Conservation (phyloP, 2,329 filamentous ascomycete species). For the Thielaviopsis ethacetica region DNA sequence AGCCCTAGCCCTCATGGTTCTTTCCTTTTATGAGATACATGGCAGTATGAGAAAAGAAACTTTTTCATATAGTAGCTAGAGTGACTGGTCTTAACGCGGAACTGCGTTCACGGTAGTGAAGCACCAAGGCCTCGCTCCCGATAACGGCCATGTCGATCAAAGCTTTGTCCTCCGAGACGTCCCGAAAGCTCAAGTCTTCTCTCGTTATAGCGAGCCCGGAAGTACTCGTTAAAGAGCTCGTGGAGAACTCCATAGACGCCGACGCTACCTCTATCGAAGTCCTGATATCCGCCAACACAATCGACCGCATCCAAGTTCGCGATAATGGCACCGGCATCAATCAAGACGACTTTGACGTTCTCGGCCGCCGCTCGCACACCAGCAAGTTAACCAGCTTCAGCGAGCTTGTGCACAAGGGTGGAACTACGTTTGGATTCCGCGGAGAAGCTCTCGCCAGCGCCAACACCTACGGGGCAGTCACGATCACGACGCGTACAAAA, state of each 20-base stretch:
- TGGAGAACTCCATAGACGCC: slow-evolving; percentile 65
- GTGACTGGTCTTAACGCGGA: no score
- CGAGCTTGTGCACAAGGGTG: slow-evolving; percentile 40
- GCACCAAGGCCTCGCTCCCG: not conserved
- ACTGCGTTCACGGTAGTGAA: no score
- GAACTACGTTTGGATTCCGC: slow-evolving; percentile 54
- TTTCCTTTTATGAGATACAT: not conserved
- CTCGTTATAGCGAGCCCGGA: slow-evolving; percentile 42
- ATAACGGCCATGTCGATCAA: slow-evolving; percentile 29
- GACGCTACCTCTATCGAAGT: slow-evolving; percentile 50
- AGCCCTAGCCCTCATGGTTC: slow-evolving; percentile 4
- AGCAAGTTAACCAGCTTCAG: slow-evolving; percentile 54
- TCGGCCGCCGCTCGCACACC: slow-evolving; percentile 54
- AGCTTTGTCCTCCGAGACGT: slow-evolving; percentile 30
- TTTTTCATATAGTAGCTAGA: not conserved
- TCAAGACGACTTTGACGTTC: slow-evolving; percentile 39
- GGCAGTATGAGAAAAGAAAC: not conserved
- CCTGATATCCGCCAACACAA: slow-evolving; percentile 44
- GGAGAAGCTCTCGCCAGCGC: slow-evolving; percentile 56
- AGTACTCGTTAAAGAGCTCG: slow-evolving; percentile 55
- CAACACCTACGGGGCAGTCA: slow-evolving; percentile 41
- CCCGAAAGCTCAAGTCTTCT: slow-evolving; percentile 42
- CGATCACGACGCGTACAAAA: slow-evolving; percentile 46
- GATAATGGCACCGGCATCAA: slow-evolving; percentile 62
- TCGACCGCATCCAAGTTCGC: slow-evolving; percentile 52